phyloP scores from a whole-genome alignment of 2,329 filamentous ascomycete genomes.

The Exophiala sideris region DNA sequence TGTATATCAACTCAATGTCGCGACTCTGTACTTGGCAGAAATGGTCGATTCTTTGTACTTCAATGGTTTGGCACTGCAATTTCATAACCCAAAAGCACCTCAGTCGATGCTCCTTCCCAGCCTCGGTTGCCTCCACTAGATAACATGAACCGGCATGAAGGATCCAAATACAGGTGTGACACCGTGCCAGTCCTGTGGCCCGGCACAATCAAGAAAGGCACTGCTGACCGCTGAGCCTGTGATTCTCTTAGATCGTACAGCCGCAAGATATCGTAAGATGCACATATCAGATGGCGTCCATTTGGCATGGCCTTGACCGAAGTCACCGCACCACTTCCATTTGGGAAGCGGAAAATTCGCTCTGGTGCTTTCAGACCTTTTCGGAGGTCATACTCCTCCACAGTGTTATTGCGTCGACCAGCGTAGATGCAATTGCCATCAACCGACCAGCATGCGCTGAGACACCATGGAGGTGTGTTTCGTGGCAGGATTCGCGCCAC shows the following conservation, averaged over 20 bases:
- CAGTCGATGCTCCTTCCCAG: constrained; percentile 88
- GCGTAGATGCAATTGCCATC: constrained; percentile 95
- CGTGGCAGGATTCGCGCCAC: constrained; percentile 74
- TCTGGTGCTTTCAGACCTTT: constrained; percentile 72
- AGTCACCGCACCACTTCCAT: constrained; percentile 84
- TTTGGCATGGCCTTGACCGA: constrained; percentile 89
- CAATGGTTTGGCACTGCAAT: constrained; percentile 53
- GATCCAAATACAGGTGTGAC: constrained; percentile 79
- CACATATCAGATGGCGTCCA: constrained; percentile 78
- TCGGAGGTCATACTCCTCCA: constrained; percentile 90
- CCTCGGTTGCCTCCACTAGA: constrained; percentile 87
- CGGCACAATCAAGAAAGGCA: constrained; percentile 94
- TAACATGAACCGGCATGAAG: constrained; percentile 84
- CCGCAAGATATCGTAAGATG: constrained; percentile 87
- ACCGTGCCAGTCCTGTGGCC: constrained; percentile 87
- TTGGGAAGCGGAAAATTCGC: constrained; percentile 80
- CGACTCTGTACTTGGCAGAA: too few species aligned
- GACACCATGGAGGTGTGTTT: constrained; percentile 89
- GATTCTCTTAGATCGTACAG: constrained; percentile 78
- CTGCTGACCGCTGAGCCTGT: constrained; percentile 67
- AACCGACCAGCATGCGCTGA: constrained; percentile 93
- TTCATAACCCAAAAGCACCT: constrained; percentile 92
- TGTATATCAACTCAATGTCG: too few species aligned
- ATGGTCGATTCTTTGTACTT: neutral
- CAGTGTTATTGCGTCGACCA: constrained; percentile 82